Evolutionary conservation across 2,329 filamentous ascomycete genomes (phyloP), one percentile per base, ranked within the genome.

Genomic region (Colletotrichum spinosum): DNA sequence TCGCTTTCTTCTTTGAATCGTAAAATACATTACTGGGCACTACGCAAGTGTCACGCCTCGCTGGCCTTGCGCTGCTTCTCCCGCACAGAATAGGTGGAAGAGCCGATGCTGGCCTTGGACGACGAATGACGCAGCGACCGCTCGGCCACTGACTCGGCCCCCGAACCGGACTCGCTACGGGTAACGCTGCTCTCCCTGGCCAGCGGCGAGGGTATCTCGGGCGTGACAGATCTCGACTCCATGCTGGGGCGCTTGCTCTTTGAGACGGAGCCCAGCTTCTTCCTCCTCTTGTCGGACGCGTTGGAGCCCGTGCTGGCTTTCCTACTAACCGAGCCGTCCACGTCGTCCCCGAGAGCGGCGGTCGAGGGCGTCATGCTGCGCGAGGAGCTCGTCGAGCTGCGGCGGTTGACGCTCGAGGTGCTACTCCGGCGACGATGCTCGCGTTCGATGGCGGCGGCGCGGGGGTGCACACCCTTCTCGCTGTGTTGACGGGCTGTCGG

Each of bases 131-230:
- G 63, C 49, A 67, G n/a, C 39, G 60, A 64, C 44, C 44, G 58
- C 17, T 55, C 60, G 2, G 60, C 60, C 46, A 57, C 53, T 2
- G 48, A 53, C 41, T 67, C 67, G 8, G 60, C 56, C 2, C 64
- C 65, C 0, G 56, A 62, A 7, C 52, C 60, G 33, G 52, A 42
- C 7, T 55, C 60, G 2, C 45, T 72, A 37, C 68, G 71, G 11
- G 71, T 72, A 34, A 77, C 68, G 52, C 76, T 84, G 65, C 79
- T 84, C 69, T 84, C 84, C 55, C 77, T 79, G 7, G 83, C 81
- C 65, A 88, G 72, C 3, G 85, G 86, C 3, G 85, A 87, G 5
- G 85, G 78, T 15, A 80, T 79, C 46, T 88, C 86, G 1, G 85
- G 86, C 3, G 85, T 87, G 3, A 84, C 79, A 5, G 84, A 87